These are phyloP conservation scores for Monilinia vaccinii-corymbosi DNA, from an alignment of 2,329 filamentous ascomycete genomes.

Conservation along the genomic window DNA sequence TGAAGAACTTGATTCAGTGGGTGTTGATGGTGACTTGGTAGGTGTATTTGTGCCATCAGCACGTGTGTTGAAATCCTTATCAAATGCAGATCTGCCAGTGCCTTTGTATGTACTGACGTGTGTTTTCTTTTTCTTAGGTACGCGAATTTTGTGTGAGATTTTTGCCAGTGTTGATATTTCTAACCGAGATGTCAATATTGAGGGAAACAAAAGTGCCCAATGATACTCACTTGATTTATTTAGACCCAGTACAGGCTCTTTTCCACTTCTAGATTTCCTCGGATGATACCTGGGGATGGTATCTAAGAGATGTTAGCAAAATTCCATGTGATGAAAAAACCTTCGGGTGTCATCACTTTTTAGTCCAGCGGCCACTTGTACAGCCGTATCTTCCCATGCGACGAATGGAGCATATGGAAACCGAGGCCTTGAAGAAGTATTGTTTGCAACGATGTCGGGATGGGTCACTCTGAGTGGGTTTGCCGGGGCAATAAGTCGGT, in stretches of 20 bases:
- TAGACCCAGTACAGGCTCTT: constrained; percentile 25
- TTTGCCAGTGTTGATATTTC: constrained; percentile 18
- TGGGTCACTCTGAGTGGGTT: constrained; percentile 22
- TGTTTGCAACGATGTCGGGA: constrained; percentile 19
- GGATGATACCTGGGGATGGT: constrained; percentile 28
- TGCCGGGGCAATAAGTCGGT: background rate
- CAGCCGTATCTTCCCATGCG: constrained; percentile 19
- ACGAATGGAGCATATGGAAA: constrained; percentile 26
- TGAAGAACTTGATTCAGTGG: constrained; percentile 26
- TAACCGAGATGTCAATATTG: constrained; percentile 11
- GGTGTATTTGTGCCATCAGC: constrained; percentile 15
- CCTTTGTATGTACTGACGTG: constrained; percentile 23
- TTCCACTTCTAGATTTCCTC: constrained; percentile 26
- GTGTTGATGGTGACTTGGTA: constrained; percentile 16
- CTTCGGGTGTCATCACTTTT: constrained; percentile 23
- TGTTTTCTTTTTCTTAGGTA: constrained; percentile 20
- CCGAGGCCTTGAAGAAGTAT: constrained; percentile 17
- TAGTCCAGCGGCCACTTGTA: constrained; percentile 22
- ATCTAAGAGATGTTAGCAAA: constrained; percentile 14
- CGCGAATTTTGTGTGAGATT: constrained; percentile 19
- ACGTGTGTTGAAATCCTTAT: constrained; percentile 16
- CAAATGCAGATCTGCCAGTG: constrained; percentile 17
- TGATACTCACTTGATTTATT: constrained; percentile 24
- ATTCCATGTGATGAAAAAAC: background rate
- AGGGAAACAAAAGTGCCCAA: constrained; percentile 1